Evolutionary conservation across 345 rosid genomes (phyloP).

Genomic region (Salix udensis): DNA sequence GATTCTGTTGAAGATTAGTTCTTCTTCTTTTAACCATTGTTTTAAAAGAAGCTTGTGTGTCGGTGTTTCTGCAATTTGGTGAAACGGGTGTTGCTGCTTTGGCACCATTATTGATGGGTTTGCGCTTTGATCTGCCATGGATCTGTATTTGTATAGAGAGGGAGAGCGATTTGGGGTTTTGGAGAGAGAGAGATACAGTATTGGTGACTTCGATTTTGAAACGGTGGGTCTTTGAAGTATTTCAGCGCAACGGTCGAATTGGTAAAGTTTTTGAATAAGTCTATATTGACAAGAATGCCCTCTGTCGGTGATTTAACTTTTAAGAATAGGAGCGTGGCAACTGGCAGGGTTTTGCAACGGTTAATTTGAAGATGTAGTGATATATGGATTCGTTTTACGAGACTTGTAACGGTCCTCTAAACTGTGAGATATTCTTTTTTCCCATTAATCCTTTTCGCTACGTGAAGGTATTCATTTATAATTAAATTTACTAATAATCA

Average conservation of each 20-base stretch:
- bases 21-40: constrained; percentile 96
- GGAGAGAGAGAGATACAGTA: constrained; percentile 7
- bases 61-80: constrained; percentile 84
- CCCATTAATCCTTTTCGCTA: too few relatives aligned
- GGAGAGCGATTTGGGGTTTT: not conserved
- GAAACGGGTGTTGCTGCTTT: constrained; percentile 65
- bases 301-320: not conserved
- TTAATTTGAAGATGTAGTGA: too few relatives aligned
- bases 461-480: too few relatives aligned
- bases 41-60: constrained; percentile 91
- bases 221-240: not conserved
- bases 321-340: not conserved
- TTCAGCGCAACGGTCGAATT: constrained; percentile 29
- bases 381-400: too few relatives aligned
- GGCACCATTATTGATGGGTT: constrained; percentile 47
- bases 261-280: not conserved
- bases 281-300: constrained; percentile 1
- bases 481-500: too few relatives aligned
- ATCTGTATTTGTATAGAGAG: constrained; percentile 3
- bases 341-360: too few relatives aligned
- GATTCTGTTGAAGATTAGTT: constrained; percentile 67
- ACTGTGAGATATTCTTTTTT: too few relatives aligned
- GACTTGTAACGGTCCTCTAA: too few relatives aligned
- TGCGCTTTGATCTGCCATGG: constrained; percentile 49
- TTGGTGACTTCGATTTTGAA: constrained; percentile 10